Conservation (phyloP, 1,284 basidiomycete genomes). For the Pseudozyma flocculosa region DNA sequence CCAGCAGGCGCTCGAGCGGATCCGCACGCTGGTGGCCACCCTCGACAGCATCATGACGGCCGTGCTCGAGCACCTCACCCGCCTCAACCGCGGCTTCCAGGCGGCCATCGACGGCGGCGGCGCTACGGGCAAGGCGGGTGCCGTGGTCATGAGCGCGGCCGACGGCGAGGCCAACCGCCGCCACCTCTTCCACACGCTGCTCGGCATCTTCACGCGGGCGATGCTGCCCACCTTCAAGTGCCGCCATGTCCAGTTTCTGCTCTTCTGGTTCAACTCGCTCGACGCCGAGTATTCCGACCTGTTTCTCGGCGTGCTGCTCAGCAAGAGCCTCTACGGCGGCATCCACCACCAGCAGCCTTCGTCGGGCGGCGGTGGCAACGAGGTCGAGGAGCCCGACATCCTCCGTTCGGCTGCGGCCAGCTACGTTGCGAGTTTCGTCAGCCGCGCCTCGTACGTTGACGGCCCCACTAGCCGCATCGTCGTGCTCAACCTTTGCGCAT, state of each 20-base stretch:
- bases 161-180: constrained; percentile 33
- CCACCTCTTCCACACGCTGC: constrained; percentile 73
- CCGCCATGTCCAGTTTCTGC: constrained; percentile 92
- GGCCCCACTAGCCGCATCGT: constrained; percentile 74
- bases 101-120: not conserved
- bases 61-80: constrained; percentile 77
- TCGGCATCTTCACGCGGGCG: constrained; percentile 87
- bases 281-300: constrained; percentile 85
- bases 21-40: constrained; percentile 84
- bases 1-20: constrained; percentile 51
- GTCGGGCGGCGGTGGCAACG: constrained; percentile 17
- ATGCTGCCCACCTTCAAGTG: constrained; percentile 95
- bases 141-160: not conserved
- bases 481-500: constrained; percentile 79
- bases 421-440: constrained; percentile 76
- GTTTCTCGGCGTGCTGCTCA: constrained; percentile 88
- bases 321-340: constrained; percentile 74
- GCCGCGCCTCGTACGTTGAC: constrained; percentile 83
- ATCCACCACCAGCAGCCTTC: not conserved
- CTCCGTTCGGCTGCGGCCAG: constrained; percentile 53
- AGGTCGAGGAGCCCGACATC: constrained; percentile 41
- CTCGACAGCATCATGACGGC: constrained; percentile 84
- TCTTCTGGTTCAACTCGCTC: constrained; percentile 93
- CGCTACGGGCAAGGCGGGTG: constrained; percentile 1
- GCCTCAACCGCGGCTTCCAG: constrained; percentile 44